Base-by-base conservation (phyloP, 164 flowering plant genomes). In the Umbilicus rupestris region DNA sequence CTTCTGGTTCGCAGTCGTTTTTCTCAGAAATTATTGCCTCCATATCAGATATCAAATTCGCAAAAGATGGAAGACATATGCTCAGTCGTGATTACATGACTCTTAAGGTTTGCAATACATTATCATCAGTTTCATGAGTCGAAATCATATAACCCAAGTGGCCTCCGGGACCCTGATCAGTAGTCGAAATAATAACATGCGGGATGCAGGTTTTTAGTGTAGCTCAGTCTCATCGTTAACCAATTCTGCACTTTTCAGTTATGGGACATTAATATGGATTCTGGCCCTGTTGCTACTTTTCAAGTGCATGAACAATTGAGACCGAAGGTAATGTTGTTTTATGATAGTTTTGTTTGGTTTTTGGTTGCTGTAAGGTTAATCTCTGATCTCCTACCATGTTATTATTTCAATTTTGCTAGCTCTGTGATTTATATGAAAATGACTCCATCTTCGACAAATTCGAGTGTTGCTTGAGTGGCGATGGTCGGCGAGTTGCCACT, bases 191-290 rank as follows among this genome's bases (percentile, higher is more conserved):
- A n/a, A n/a, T n/a, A n/a, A n/a, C n/a, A n/a, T n/a, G n/a, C n/a
- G n/a, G n/a, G n/a, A n/a, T n/a, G n/a, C n/a, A n/a, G n/a, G n/a
- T n/a, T n/a, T n/a, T 31, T 58, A 16, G 47, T 19, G 17, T 44
- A 15, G 19, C 46, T 16, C 46, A 42, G 15, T 42, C 46, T 16
- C 46, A 42, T 42, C 17, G 1, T 42, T 42, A 42, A 42, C 46
- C 15, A 42, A 8, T 42, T 42, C 14, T 42, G 3, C 3, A 11
- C 47, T 44, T 47, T 11, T 64, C 84, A 93, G 97, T 82, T 90
- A 66, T 93, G 98, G 98, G 98, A 93, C 74, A 85, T 93, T 69
- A 93, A 90, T 68, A 93, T 93, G 98, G 98, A 93, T 79, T 83
- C 98, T 49, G 97, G 97, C 71, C 98, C 98, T 64, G 96, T 93